Evolutionary conservation across 139 green algal species (phyloP).

Genomic region (Mesotaenium endlicherianum): DNA sequence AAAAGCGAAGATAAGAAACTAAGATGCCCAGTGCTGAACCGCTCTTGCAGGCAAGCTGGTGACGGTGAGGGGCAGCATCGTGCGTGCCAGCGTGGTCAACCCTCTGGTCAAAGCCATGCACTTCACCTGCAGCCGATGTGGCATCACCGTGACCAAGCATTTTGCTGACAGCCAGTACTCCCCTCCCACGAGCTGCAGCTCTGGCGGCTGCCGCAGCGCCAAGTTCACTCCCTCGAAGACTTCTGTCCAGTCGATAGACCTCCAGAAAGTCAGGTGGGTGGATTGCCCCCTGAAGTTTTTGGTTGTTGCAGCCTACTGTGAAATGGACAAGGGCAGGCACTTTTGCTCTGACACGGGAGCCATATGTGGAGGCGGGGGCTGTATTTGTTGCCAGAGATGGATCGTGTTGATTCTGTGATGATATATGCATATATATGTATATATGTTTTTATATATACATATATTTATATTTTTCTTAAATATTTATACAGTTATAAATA

Average conservation of each 20-base stretch:
- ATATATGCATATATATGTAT: background rate
- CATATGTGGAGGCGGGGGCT: background rate
- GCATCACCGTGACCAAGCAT: background rate
- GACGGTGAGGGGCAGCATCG: conserved; percentile 74
- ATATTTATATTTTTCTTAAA: background rate
- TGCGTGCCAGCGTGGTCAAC: conserved; percentile 64
- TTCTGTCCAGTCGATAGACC: conserved; percentile 68
- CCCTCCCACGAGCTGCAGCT: conserved; percentile 61
- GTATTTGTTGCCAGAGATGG: background rate
- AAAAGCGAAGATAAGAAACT: too few species aligned
- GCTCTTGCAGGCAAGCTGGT: conserved; percentile 70
- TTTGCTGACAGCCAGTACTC: conserved; percentile 70
- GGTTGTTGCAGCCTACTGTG: background rate
- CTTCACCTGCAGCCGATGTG: conserved; percentile 74
- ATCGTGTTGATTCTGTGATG: background rate
- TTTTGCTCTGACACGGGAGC: background rate
- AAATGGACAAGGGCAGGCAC: background rate
- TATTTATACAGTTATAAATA: too few species aligned
- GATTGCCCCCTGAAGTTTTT: background rate
- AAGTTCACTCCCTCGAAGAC: conserved; percentile 63
- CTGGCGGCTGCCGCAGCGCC: conserved; percentile 67
- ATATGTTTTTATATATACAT: too few species aligned
- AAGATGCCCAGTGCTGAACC: too few species aligned
- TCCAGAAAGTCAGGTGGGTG: conserved; percentile 70
- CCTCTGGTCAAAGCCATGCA: conserved; percentile 69